Base-by-base conservation (phyloP, 2,329 filamentous ascomycete genomes). In the Aspergillus brasiliensis region DNA sequence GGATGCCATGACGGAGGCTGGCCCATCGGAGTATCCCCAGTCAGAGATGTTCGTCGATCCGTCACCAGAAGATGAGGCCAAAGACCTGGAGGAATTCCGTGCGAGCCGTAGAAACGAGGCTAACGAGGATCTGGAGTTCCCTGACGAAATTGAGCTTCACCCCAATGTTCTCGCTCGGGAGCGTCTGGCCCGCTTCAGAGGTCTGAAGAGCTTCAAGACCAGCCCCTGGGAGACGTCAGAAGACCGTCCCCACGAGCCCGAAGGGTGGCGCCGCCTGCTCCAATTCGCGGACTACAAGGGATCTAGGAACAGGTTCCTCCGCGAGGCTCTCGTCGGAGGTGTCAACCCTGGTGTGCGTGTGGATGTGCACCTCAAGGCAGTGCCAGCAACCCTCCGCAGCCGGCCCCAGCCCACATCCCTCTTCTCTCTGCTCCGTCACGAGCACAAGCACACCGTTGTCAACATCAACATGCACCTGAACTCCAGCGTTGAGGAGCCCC, bases 91-190 rank as follows among this genome's bases (percentile, higher is more conserved):
- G 57, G 89, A 89, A 47, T 99, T 92, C 77, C 88, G 95, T 40
- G 83, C 86, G 54, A 87, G 88, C 64, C 91, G 92, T 70, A 87
- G 88, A 54, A 87, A 88, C 23, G 94, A 97, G 67, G 91, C 88
- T 3, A 86, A 93, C 52, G 93, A 98, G 13, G 95, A 99, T 75
- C 86, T 91, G 57, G 94, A 98, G 75, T 99, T 98, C 76, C 95
- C 95, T 0, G 95, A 99, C 66, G 95, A 99, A 76, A 95, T 99
- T 59, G 96, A 99, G 76, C 82, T 99, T 56, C 91, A 91, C 66
- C 95, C 96, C 0, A 86, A 94, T 56, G 91, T 96, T 3, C 83
- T 91, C 47, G 95, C 95, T 0, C 83, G 91, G 54, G 95, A 99
- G 77, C 85, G 95, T 47, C 80, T 99, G 56, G 86, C 90, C 8